phyloP scores from a whole-genome alignment of 2,329 filamentous ascomycete genomes.

The Diaporthe aspalathi region DNA sequence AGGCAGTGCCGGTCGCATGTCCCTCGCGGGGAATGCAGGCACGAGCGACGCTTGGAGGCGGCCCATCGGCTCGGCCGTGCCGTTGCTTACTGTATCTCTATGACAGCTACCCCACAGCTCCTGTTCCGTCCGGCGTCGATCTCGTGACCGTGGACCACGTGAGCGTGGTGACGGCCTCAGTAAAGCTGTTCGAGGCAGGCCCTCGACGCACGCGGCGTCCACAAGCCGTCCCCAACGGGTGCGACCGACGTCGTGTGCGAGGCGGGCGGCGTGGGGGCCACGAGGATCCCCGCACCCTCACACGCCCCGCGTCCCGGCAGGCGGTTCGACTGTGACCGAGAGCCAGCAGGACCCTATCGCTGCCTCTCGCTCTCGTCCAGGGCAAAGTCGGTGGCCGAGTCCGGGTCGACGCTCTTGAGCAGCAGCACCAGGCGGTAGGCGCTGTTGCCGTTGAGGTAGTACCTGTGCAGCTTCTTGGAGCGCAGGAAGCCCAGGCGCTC shows the following conservation, averaged over 20 bases:
- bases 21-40: background rate
- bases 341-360: constrained; percentile 16
- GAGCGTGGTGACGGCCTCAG: background rate
- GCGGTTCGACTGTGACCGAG: background rate
- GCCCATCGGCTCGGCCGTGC: background rate
- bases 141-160: background rate
- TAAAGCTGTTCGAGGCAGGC: background rate
- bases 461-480: constrained; percentile 92
- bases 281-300: background rate
- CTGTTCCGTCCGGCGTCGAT: constrained; percentile 1
- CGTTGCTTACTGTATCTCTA: background rate
- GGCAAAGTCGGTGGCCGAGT: constrained; percentile 51
- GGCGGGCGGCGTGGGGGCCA: background rate
- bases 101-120: background rate
- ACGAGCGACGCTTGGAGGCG: background rate
- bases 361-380: constrained; percentile 47
- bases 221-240: background rate
- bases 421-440: constrained; percentile 90
- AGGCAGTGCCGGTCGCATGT: background rate
- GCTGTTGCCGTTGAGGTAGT: constrained; percentile 96
- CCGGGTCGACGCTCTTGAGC: constrained; percentile 67
- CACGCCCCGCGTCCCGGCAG: background rate
- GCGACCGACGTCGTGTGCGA: background rate
- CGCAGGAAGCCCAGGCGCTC: constrained; percentile 91
- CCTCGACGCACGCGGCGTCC: background rate